phyloP scores from a whole-genome alignment of 768 basidiomycete genomes.

The Hypholoma sublateritium region DNA sequence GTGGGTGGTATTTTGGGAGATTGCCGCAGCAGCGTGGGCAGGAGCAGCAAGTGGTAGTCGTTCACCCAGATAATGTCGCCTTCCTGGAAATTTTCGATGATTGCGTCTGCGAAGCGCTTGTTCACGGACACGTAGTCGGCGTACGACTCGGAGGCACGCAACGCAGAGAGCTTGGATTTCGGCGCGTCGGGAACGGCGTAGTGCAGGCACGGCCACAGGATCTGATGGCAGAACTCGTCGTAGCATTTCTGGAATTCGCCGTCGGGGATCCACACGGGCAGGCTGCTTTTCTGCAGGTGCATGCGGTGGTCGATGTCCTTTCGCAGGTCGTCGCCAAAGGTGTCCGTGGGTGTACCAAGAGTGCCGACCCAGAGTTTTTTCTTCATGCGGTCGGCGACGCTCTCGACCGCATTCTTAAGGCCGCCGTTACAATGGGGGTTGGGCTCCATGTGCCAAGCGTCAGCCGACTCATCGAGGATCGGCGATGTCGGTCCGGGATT shows the following conservation, averaged over 20 bases:
- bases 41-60: conserved; percentile 95
- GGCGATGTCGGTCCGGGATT: conserved; percentile 11
- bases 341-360: conserved; percentile 70
- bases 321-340: conserved; percentile 54
- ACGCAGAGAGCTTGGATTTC: conserved; percentile 67
- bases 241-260: conserved; percentile 78
- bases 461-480: conserved; percentile 15
- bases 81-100: conserved; percentile 76
- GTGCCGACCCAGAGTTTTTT: conserved; percentile 68
- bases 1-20: conserved; percentile 50
- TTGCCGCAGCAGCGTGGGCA: conserved; percentile 82
- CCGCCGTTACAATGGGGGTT: conserved; percentile 84
- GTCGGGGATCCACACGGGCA: conserved; percentile 81
- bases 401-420: conserved; percentile 77
- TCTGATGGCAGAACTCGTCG: conserved; percentile 86
- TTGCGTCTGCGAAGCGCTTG: conserved; percentile 83
- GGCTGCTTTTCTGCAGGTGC: conserved; percentile 35
- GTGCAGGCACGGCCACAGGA: conserved; percentile 86
- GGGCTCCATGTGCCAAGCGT: conserved; percentile 47
- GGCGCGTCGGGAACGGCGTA: conserved; percentile 87
- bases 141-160: conserved; percentile 79
- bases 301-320: conserved; percentile 53
- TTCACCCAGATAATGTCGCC: conserved; percentile 94
- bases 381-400: conserved; percentile 55
- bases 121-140: conserved; percentile 90